Evolutionary conservation across 108 stramenopile genomes (phyloP), one percentile per base, ranked within the genome.

Genomic region (Cyclotella choctawhatcheeana): DNA sequence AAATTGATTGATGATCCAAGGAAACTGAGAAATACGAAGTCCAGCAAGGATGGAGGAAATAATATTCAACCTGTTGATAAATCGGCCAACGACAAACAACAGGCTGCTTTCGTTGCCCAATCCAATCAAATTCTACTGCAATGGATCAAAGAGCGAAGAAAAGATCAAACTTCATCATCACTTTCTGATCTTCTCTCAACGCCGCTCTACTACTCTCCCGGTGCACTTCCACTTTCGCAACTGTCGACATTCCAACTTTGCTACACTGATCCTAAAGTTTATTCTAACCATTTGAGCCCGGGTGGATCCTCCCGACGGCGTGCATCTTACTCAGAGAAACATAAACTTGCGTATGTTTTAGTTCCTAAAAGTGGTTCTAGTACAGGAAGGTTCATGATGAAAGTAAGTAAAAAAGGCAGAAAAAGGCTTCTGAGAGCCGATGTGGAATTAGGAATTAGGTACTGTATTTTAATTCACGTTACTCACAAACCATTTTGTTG

Each of bases 361-460:
- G 25, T 73, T 40, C 62, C 71, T 7, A 73, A 73, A 24, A 73
- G 71, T 64, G 71, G 71, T 1, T 61, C 58, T 54, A 73, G 71
- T 20, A 73, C 71, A 18, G 71, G 71, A 20, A 48, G 71, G 21
- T 73, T 52, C 40, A 73, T 73, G 71, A 73, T 73, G 71, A n/a
- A 73, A 40, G 37, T 56, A 13, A 56, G 55, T 56, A n/a, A n/a
- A n/a, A n/a, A n/a, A n/a, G n/a, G n/a, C n/a, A n/a, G n/a, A n/a
- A n/a, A n/a, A n/a, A n/a, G n/a, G n/a, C n/a, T n/a, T n/a, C n/a
- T n/a, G n/a, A n/a, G n/a, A n/a, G n/a, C n/a, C n/a, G n/a, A n/a
- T n/a, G n/a, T n/a, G n/a, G n/a, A n/a, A n/a, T n/a, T n/a, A n/a
- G n/a, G n/a, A n/a, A n/a, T n/a, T n/a, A n/a, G n/a, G n/a, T n/a